These are phyloP conservation scores for Ophiognomonia clavigignenti-juglandacearum DNA, from an alignment of 2,329 filamentous ascomycete species.

Conservation along the genomic window DNA sequence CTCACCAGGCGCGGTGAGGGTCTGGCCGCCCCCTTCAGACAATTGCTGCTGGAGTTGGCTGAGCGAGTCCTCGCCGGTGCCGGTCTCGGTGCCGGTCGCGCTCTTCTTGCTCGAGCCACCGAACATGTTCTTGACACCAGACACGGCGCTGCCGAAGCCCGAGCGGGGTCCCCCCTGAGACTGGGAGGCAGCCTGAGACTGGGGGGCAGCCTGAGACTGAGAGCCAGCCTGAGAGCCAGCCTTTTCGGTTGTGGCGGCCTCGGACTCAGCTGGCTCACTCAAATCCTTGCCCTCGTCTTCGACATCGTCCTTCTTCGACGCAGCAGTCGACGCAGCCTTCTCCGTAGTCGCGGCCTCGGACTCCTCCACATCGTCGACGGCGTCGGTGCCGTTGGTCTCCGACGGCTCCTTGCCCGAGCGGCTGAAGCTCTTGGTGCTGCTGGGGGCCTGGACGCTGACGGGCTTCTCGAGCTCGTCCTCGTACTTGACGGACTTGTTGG, in stretches of 20 bases:
- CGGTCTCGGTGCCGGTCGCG: conserved; percentile 5
- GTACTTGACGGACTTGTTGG: conserved; percentile 18
- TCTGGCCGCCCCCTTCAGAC: conserved; percentile 14
- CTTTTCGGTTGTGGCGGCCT: background rate
- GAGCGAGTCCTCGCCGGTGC: conserved; percentile 3
- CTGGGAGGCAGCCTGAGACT: background rate
- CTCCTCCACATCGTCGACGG: conserved; percentile 6
- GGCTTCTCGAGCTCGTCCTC: conserved; percentile 13
- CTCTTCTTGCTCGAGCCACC: conserved; percentile 12
- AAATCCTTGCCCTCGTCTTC: background rate
- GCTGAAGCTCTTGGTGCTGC: conserved; percentile 15
- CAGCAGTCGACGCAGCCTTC: background rate
- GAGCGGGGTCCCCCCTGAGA: conserved; percentile 8
- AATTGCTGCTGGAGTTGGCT: conserved; percentile 11
- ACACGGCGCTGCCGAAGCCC: conserved; percentile 12
- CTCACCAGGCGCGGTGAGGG: conserved; percentile 9
- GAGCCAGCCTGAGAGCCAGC: conserved; percentile 1
- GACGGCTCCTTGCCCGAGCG: conserved; percentile 14
- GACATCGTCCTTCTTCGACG: conserved; percentile 1
- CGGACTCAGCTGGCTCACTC: background rate
- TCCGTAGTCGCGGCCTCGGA: too few relatives aligned
- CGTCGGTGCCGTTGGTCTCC: conserved; percentile 5
- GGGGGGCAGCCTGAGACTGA: conserved; percentile 1
- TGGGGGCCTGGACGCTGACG: conserved; percentile 8
- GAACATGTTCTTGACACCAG: conserved; percentile 12